Evolutionary conservation across 768 basidiomycete genomes (phyloP).

Genomic region (Austroboletus festivus): DNA sequence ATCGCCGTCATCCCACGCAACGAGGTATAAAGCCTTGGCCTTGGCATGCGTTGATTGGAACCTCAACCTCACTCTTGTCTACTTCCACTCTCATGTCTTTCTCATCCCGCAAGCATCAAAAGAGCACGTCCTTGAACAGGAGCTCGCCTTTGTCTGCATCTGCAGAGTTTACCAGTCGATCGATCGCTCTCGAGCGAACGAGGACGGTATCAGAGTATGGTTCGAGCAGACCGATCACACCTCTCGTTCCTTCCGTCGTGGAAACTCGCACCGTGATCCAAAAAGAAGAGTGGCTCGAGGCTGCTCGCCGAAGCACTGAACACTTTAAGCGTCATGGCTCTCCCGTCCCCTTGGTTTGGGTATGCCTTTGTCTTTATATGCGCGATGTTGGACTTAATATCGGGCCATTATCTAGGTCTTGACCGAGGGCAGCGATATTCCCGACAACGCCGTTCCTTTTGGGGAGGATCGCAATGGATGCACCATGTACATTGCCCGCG

Average conservation of each 20-base stretch:
- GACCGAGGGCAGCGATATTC: constrained; percentile 31
- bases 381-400: not conserved
- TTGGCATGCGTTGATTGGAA: too few relatives aligned
- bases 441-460: constrained; percentile 34
- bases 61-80: too few relatives aligned
- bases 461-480: constrained; percentile 30
- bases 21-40: too few relatives aligned
- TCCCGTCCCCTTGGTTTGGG: not conserved
- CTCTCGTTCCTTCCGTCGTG: not conserved
- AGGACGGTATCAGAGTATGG: not conserved
- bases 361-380: not conserved
- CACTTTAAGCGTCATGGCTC: not conserved
- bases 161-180: not conserved
- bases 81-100: too few relatives aligned
- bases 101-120: too few relatives aligned
- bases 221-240: not conserved
- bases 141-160: too few relatives aligned
- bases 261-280: not conserved
- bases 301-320: not conserved
- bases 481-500: constrained; percentile 30
- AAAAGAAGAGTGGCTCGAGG: not conserved
- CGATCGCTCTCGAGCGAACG: not conserved
- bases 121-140: too few relatives aligned
- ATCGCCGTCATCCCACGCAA: too few relatives aligned
- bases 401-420: constrained; percentile 20